phyloP scores from a whole-genome alignment of 2,329 filamentous ascomycete genomes.

The Lecanoromycetidae sp. region DNA sequence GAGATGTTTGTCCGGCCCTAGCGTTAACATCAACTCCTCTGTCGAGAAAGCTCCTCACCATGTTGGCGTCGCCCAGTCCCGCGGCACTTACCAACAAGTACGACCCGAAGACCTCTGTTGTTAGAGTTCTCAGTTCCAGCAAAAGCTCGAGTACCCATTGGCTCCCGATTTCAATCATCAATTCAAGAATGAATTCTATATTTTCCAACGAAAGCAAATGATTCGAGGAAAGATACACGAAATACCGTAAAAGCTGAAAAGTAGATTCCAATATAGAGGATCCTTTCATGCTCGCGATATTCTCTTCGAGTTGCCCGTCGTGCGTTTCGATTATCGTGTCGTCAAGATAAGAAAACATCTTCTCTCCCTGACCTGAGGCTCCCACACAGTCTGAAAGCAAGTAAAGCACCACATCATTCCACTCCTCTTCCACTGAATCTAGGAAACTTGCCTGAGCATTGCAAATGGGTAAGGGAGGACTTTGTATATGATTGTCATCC shows the following conservation, averaged over 20 bases:
- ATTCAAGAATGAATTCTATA: conserved; percentile 13
- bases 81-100: conserved; percentile 18
- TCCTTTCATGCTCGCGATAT: not conserved
- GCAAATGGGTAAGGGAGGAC: not conserved
- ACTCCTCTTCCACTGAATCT: not conserved
- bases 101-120: conserved; percentile 18
- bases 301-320: not conserved
- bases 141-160: conserved; percentile 12
- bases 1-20: not conserved
- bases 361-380: not conserved
- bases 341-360: not conserved
- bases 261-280: not conserved
- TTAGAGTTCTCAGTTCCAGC: conserved; percentile 14
- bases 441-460: no score
- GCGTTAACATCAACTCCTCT: not conserved
- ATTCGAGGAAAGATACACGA: conserved; percentile 19
- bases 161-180: conserved; percentile 3
- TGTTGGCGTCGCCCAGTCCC: conserved; percentile 7
- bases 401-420: not conserved
- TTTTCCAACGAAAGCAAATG: conserved; percentile 10
- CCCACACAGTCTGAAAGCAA: not conserved
- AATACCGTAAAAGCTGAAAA: not conserved
- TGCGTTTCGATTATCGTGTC: not conserved
- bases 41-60: not conserved
- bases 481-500: not conserved